Conservation (phyloP, 257 asterid species). For the Oldenlandia corymbosa region DNA sequence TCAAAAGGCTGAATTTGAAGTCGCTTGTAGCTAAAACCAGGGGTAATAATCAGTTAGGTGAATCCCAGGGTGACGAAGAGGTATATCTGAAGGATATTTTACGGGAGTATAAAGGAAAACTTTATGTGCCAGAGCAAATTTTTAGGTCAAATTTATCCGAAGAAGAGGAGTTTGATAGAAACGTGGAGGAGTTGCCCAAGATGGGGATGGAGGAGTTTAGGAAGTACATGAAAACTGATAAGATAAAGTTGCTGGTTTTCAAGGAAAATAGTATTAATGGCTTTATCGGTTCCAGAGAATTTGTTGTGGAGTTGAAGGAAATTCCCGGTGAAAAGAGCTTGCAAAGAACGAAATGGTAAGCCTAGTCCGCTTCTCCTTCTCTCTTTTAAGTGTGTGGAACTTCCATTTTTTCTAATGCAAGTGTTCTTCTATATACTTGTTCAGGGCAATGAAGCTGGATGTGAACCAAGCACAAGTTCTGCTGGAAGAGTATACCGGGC, state of each 20-base stretch:
- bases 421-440: slow-evolving; percentile 13
- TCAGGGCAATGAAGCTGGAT: slow-evolving; percentile 75
- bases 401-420: slow-evolving; percentile 12
- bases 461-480: slow-evolving; percentile 51
- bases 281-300: slow-evolving; percentile 46
- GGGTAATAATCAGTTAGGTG: slow-evolving; percentile 26
- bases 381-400: slow-evolving; percentile 17
- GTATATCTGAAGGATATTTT: slow-evolving; percentile 81
- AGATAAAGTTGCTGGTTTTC: slow-evolving; percentile 66
- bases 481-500: slow-evolving; percentile 62
- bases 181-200: slow-evolving; percentile 67
- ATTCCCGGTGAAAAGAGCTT: slow-evolving; percentile 74
- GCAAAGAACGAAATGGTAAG: slow-evolving; percentile 89
- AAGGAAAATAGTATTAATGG: slow-evolving; percentile 51
- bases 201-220: slow-evolving; percentile 66
- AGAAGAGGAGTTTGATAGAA: slow-evolving; percentile 75
- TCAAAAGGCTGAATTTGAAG: slow-evolving; percentile 58
- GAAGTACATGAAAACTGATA: slow-evolving; percentile 54
- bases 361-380: too few species aligned
- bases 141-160: slow-evolving; percentile 68
- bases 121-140: slow-evolving; percentile 90
- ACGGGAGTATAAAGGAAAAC: slow-evolving; percentile 88
- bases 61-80: slow-evolving; percentile 55
- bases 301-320: slow-evolving; percentile 82
- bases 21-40: slow-evolving; percentile 27